These are phyloP conservation scores for Nadsonia commutata DNA, from an alignment of 1,139 yeast genomes.

Conservation along the genomic window DNA sequence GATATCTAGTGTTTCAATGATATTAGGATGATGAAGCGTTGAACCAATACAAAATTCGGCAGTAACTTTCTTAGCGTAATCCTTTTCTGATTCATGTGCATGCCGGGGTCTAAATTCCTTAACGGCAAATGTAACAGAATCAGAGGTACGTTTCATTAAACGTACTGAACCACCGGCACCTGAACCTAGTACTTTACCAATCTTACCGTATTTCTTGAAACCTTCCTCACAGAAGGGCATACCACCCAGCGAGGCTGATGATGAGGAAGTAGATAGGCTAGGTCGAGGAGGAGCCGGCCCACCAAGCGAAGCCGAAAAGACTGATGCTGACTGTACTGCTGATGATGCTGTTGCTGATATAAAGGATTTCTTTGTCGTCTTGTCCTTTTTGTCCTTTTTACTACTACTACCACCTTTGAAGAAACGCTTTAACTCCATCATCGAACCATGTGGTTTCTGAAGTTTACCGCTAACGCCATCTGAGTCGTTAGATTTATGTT, in stretches of 20 bases:
- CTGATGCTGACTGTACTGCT: conserved; percentile 5
- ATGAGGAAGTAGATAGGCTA: conserved; percentile 7
- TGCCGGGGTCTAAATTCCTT: conserved; percentile 87
- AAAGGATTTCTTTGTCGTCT: not conserved
- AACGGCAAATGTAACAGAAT: conserved; percentile 81
- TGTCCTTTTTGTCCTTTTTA: conserved; percentile 8
- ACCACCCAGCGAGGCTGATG: conserved; percentile 9
- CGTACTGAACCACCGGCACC: conserved; percentile 98
- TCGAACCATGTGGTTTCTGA: conserved; percentile 18
- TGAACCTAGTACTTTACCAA: conserved; percentile 83
- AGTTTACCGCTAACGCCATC: not conserved
- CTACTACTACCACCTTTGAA: conserved; percentile 15
- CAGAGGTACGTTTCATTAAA: conserved; percentile 66
- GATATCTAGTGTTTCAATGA: conserved; percentile 86
- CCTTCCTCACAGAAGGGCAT: conserved; percentile 22
- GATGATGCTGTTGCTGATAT: not conserved
- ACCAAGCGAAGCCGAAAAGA: conserved; percentile 1
- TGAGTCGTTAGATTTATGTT: not conserved
- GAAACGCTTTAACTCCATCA: conserved; percentile 26
- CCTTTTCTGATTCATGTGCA: conserved; percentile 70
- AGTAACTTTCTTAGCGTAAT: conserved; percentile 91
- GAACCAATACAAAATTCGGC: conserved; percentile 97
- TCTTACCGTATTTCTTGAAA: conserved; percentile 66
- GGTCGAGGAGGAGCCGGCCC: conserved; percentile 5
- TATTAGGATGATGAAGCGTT: conserved; percentile 84